Evolutionary conservation across 2,329 filamentous ascomycete species (phyloP).

Genomic region (Ophiostoma angusticollis): DNA sequence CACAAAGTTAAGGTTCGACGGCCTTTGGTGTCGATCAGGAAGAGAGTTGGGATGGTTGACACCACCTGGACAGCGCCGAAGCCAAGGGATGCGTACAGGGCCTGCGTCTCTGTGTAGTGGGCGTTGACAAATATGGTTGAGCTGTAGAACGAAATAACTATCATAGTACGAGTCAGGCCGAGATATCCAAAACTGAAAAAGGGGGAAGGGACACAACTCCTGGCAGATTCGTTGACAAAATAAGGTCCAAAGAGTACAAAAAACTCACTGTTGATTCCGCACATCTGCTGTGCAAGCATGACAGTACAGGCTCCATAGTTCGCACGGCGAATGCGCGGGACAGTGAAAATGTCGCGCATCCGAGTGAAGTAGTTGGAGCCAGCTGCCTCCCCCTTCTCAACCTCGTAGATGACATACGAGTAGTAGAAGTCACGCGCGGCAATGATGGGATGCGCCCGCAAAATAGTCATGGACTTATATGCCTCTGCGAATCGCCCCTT

Average conservation of each 20-base stretch:
- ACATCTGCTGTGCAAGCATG: constrained; percentile 55
- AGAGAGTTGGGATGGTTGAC: constrained; percentile 54
- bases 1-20: constrained; percentile 48
- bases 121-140: constrained; percentile 32
- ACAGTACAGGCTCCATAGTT: constrained; percentile 54
- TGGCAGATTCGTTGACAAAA: no score
- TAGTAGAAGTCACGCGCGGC: constrained; percentile 51
- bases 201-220: no score
- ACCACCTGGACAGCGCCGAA: constrained; percentile 47
- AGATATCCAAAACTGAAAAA: no score
- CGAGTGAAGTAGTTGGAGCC: constrained; percentile 35
- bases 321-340: constrained; percentile 45
- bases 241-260: no score
- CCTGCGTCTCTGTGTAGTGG: constrained; percentile 25
- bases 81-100: constrained; percentile 30
- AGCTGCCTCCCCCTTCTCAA: constrained; percentile 22
- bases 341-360: constrained; percentile 43
- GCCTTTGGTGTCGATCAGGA: constrained; percentile 53
- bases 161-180: no score
- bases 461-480: constrained; percentile 39
- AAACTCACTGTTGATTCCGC: constrained; percentile 36
- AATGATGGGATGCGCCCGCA: constrained; percentile 46
- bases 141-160: constrained; percentile 35
- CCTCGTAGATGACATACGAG: constrained; percentile 37
- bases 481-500: constrained; percentile 42